phyloP scores from a whole-genome alignment of 176 grass and related monocot genomes.

The Triticum urartu region DNA sequence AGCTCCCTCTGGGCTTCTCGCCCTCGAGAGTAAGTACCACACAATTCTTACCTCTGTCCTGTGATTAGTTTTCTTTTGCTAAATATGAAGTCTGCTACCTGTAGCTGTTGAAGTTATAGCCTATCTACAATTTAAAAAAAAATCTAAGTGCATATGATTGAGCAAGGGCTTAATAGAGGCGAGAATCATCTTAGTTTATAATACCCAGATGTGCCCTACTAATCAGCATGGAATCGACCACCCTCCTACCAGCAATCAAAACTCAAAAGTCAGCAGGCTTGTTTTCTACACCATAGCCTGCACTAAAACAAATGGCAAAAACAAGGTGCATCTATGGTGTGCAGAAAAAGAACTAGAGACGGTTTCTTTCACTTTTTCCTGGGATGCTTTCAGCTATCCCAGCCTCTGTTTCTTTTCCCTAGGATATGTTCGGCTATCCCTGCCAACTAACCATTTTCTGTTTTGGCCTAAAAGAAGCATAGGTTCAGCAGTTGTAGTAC shows the following conservation, averaged over 20 bases:
- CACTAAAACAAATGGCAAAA: conserved; percentile 18
- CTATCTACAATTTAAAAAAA: neutral
- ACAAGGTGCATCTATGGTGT: conserved; percentile 10
- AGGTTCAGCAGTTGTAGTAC: neutral
- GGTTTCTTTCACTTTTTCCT: conserved; percentile 12
- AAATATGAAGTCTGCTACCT: neutral
- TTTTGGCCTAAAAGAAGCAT: conserved; percentile 5
- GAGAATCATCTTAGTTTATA: conserved; percentile 31
- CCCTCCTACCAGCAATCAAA: conserved; percentile 33
- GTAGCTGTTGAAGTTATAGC: conserved; percentile 23
- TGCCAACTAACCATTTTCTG: conserved; percentile 15
- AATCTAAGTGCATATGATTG: conserved; percentile 18
- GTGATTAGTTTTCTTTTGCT: neutral
- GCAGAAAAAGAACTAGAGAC: neutral
- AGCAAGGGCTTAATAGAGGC: conserved; percentile 2
- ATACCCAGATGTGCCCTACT: conserved; percentile 23
- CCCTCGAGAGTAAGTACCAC: conserved; percentile 63
- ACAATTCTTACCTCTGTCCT: neutral
- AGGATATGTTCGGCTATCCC: conserved; percentile 11
- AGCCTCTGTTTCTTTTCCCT: conserved; percentile 8
- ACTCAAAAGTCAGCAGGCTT: conserved; percentile 38
- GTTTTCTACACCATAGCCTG: conserved; percentile 3
- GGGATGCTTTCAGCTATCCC: conserved; percentile 5
- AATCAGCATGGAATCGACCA: conserved; percentile 39
- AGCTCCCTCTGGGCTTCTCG: conserved; percentile 83